These are phyloP conservation scores for Sclerotinia borealis DNA, from an alignment of 2,329 filamentous ascomycete genomes.

Conservation along the genomic window DNA sequence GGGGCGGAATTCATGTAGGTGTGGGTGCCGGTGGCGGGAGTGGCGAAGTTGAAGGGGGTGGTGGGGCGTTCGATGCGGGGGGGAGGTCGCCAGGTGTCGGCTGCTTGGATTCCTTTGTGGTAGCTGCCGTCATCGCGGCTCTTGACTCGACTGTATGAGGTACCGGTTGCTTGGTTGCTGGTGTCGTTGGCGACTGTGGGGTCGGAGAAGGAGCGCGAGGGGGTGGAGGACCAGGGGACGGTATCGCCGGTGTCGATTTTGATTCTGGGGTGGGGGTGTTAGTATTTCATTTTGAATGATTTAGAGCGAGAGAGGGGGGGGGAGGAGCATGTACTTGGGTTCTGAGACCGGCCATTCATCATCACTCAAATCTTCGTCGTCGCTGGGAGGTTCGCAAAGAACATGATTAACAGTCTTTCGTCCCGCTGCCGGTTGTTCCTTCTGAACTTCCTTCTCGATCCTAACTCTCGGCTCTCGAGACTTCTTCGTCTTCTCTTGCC, in stretches of 20 bases:
- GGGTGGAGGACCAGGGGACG: not conserved
- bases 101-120: not conserved
- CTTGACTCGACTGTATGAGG: not conserved
- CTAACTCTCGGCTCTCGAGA: not conserved
- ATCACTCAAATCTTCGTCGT: not conserved
- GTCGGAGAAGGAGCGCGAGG: not conserved
- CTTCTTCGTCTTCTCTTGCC: not conserved
- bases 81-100: not conserved
- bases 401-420: not conserved
- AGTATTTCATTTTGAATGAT: not conserved
- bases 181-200: not conserved
- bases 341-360: not conserved
- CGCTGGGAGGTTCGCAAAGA: not conserved
- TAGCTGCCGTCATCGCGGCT: not conserved
- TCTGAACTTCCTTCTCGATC: not conserved
- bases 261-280: not conserved
- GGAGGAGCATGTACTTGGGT: not conserved
- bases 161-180: too few relatives aligned
- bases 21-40: not conserved
- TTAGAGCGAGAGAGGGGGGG: not conserved
- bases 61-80: not conserved
- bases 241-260: not conserved
- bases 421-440: not conserved
- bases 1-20: not conserved
- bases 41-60: not conserved